Percentiles rank a stretch among this genome's conserved stretches.
Conservation (phyloP, 75 land plant genomes). For the Cupressus sempervirens region DNA sequence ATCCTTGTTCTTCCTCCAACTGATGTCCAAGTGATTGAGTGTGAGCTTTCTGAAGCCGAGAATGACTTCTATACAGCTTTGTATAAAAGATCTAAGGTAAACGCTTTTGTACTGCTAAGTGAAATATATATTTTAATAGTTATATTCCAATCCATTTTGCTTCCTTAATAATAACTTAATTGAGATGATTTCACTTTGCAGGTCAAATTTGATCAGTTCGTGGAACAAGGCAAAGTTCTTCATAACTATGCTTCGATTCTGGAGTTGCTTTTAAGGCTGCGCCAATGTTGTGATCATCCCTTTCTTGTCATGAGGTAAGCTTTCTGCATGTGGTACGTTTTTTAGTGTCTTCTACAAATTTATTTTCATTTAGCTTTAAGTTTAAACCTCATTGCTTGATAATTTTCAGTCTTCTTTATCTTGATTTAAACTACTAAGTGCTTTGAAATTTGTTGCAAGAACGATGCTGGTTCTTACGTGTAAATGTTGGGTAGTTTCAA, state of each 20-base stretch:
- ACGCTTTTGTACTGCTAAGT: background rate
- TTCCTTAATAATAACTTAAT: background rate
- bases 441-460: background rate
- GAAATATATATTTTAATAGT: background rate
- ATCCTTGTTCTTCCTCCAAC: conserved; percentile 86
- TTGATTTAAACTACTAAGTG: background rate
- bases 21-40: conserved; percentile 69
- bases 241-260: conserved; percentile 98
- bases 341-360: background rate
- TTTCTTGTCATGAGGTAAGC: conserved; percentile 88
- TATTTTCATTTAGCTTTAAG: background rate
- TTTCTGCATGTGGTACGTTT: background rate
- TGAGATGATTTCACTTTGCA: conserved; percentile 15
- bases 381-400: background rate
- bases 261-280: conserved; percentile 89
- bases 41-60: conserved; percentile 76
- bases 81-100: conserved; percentile 88
- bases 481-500: background rate
- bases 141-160: background rate
- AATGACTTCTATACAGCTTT: conserved; percentile 89
- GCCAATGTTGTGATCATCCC: conserved; percentile 99
- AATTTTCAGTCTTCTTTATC: background rate
- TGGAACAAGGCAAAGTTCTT: conserved; percentile 91
- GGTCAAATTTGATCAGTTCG: conserved; percentile 98
- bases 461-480: background rate